These are phyloP conservation scores for Angophora floribunda DNA, from an alignment of 345 rosid species.

Conservation along the genomic window DNA sequence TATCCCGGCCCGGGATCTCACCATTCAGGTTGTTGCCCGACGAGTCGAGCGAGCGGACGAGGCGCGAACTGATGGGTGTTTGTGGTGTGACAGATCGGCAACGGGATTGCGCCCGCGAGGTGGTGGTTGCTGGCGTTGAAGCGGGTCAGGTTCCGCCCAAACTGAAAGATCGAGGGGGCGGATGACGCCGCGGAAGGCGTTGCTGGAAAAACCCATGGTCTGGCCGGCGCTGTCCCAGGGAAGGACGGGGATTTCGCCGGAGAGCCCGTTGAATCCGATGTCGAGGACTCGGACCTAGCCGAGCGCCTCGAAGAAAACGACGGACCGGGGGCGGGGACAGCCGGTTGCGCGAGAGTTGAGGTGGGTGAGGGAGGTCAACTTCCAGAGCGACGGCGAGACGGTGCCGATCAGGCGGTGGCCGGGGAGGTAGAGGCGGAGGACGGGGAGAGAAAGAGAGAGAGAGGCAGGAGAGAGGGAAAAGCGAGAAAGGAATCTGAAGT, in stretches of 20 bases:
- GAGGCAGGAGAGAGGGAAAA: not conserved
- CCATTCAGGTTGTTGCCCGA: conserved; percentile 43
- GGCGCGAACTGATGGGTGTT: conserved; percentile 9
- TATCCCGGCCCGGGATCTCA: conserved; percentile 26
- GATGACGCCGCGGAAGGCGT: conserved; percentile 25
- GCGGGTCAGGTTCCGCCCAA: conserved; percentile 34
- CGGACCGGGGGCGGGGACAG: conserved; percentile 40
- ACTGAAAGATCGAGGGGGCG: conserved; percentile 23
- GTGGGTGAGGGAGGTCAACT: not conserved
- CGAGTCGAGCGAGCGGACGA: conserved; percentile 34
- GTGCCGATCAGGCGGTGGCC: not conserved
- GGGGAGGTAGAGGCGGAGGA: not conserved
- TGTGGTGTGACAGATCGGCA: conserved; percentile 30
- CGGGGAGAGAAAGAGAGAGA: not conserved
- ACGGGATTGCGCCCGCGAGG: conserved; percentile 49
- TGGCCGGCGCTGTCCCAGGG: conserved; percentile 6
- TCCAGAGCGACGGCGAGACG: not conserved
- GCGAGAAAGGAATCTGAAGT: not conserved
- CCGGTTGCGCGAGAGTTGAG: conserved; percentile 55
- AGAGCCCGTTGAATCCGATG: conserved; percentile 55
- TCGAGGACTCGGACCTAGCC: conserved; percentile 46
- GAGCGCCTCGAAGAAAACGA: conserved; percentile 32
- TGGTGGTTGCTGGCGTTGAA: conserved; percentile 72
- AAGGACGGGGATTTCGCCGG: conserved; percentile 33
- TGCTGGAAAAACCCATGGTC: conserved; percentile 58